These are phyloP conservation scores for Ambrosia trifida DNA, from an alignment of 129 eudicot genomes.

Conservation along the genomic window DNA sequence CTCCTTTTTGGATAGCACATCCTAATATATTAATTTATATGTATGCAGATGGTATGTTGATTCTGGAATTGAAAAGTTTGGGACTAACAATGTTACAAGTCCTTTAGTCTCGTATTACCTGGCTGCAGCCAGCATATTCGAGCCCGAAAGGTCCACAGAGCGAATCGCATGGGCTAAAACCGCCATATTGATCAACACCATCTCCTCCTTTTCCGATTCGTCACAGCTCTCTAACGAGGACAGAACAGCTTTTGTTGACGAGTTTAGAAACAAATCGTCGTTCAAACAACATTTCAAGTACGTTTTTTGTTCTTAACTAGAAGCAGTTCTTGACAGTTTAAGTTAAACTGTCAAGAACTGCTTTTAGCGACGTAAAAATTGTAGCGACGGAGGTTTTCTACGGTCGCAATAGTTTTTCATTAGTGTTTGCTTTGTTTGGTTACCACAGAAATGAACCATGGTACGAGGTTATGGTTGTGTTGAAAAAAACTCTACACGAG, in stretches of 20 bases:
- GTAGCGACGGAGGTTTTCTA: neutral
- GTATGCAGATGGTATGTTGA: conserved; percentile 59
- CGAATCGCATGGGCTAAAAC: conserved; percentile 84
- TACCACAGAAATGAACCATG: conserved; percentile 41
- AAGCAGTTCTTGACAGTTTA: neutral
- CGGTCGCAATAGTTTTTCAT: neutral
- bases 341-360: neutral
- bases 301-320: conserved; percentile 2
- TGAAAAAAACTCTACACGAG: conserved; percentile 60
- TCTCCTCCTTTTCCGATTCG: conserved; percentile 33
- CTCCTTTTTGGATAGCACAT: no score
- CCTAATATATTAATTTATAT: neutral
- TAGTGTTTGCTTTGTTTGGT: neutral
- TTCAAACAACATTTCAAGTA: conserved; percentile 18
- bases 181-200: conserved; percentile 45
- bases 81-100: conserved; percentile 33
- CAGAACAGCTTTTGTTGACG: conserved; percentile 44
- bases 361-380: neutral
- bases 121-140: conserved; percentile 62
- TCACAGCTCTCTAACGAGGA: conserved; percentile 29
- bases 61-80: conserved; percentile 38
- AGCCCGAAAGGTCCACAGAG: conserved; percentile 56
- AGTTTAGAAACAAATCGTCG: conserved; percentile 33
- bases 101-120: conserved; percentile 54
- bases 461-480: conserved; percentile 41